These are phyloP conservation scores for Amanita pseudoporphyria DNA, from an alignment of 768 basidiomycete genomes.

Conservation along the genomic window DNA sequence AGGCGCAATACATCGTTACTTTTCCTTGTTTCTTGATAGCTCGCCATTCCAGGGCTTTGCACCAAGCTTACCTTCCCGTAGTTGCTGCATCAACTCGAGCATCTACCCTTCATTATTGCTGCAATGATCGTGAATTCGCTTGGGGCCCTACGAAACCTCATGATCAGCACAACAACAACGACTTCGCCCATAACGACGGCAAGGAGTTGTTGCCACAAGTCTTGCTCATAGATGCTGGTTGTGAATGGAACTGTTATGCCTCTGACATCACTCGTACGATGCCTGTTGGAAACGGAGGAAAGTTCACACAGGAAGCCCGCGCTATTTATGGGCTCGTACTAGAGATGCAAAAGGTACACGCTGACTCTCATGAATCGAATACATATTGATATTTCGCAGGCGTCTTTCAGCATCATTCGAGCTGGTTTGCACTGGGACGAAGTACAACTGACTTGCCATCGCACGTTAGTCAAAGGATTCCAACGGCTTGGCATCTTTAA, in stretches of 20 bases:
- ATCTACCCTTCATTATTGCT: constrained; percentile 90
- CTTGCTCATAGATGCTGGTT: constrained; percentile 89
- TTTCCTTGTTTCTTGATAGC: background rate
- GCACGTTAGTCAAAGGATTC: constrained; percentile 73
- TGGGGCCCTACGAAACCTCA: constrained; percentile 65
- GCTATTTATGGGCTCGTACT: constrained; percentile 84
- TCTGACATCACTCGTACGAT: constrained; percentile 68
- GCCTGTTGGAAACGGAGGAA: constrained; percentile 91
- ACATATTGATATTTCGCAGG: constrained; percentile 24
- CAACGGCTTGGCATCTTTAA: constrained; percentile 81
- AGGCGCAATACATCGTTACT: constrained; percentile 15
- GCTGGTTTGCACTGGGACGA: constrained; percentile 89
- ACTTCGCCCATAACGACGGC: constrained; percentile 30
- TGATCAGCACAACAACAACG: constrained; percentile 44
- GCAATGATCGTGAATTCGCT: constrained; percentile 80
- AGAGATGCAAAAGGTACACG: constrained; percentile 75
- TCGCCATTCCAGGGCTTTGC: constrained; percentile 45
- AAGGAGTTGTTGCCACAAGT: constrained; percentile 54
- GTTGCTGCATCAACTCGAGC: constrained; percentile 83
- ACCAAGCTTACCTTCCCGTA: constrained; percentile 90
- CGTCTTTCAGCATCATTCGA: constrained; percentile 57
- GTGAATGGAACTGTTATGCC: constrained; percentile 61
- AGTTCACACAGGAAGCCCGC: constrained; percentile 71
- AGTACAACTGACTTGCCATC: constrained; percentile 78
- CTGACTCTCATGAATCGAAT: constrained; percentile 6